Evolutionary conservation across 768 basidiomycete genomes (phyloP).

Genomic region (Mycena haematopus): DNA sequence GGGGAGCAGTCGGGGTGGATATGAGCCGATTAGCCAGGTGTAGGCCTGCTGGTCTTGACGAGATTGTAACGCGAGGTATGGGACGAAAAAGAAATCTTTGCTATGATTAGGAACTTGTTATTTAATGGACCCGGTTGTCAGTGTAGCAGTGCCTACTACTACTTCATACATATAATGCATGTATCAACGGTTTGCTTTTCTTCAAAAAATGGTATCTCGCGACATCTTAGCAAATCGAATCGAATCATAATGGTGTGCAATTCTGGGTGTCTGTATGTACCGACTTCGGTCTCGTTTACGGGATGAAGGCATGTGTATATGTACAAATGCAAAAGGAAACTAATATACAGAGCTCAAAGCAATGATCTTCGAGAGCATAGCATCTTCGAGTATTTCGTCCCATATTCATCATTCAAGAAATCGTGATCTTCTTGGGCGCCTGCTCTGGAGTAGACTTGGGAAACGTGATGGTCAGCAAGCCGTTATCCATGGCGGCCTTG

Average conservation of each 20-base stretch:
- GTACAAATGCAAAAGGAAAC: no score
- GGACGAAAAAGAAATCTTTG: not conserved
- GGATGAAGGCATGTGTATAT: no score
- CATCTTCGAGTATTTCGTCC: no score
- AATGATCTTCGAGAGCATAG: no score
- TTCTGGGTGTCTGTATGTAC: no score
- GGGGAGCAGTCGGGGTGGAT: conserved; percentile 60
- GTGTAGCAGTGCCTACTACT: not conserved
- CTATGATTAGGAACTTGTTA: not conserved
- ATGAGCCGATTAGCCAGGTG: conserved; percentile 72
- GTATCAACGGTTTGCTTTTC: not conserved
- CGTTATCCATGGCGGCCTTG: conserved; percentile 56
- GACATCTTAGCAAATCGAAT: no score
- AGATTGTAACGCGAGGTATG: not conserved
- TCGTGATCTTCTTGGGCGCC: conserved; percentile 43
- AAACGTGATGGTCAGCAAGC: conserved; percentile 58
- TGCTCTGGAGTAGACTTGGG: conserved; percentile 52
- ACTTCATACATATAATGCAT: not conserved
- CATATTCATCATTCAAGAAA: conserved; percentile 35
- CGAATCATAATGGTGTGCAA: no score
- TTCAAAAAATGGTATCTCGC: no score
- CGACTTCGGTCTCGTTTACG: no score
- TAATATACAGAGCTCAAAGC: no score
- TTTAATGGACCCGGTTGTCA: not conserved
- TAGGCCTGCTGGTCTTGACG: conserved; percentile 29